Evolutionary conservation across 2,329 filamentous ascomycete genomes (phyloP), one percentile per base, ranked within the genome.

Genomic region (Claviceps sp.): DNA sequence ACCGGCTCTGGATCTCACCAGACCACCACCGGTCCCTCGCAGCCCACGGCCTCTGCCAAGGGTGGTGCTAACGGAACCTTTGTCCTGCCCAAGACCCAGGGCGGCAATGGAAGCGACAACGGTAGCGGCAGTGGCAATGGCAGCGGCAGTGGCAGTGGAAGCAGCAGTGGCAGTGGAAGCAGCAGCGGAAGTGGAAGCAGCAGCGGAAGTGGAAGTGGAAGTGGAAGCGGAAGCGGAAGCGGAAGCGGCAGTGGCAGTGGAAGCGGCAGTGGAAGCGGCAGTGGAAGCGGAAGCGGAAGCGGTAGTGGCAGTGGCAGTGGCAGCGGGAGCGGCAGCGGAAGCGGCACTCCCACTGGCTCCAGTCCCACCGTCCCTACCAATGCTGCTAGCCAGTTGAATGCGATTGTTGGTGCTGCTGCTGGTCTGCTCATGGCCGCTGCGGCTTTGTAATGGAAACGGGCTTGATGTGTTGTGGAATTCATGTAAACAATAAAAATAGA

Each of bases 381-480:
- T 49, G 50, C 53, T 23, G 59, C 51, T 6, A 57, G 50, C 56
- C 59, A 55, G 50, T 56, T 67, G 47, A 63, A 62, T 58, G 63
- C 63, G 0, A 50, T 66, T 20, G 63, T 59, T 5, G 66, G 64
- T 17, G 65, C 60, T 9, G 62, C 57, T 4, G 56, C 63, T 4
- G 66, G 64, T 7, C 37, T 66, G 17, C 49, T 62, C 36, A 51
- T 66, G 39, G 66, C 63, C 26, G 59, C 56, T 47, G 60, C 59
- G 48, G 57, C 62, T 16, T 47, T 68, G 55, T 67, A 63, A 62
- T 36, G 6, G 22, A 43, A 17, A 16, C 16, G 16, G 38, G 16
- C 9, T 17, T 39, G 1, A 39, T 29, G 29, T 11, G 29, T 29
- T 11, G 3, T 29, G 29, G 29, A 29, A 29, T 29, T 29, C 9